Conservation (phyloP, 1,284 basidiomycete genomes). For the Cryptococcus amylolentus region DNA sequence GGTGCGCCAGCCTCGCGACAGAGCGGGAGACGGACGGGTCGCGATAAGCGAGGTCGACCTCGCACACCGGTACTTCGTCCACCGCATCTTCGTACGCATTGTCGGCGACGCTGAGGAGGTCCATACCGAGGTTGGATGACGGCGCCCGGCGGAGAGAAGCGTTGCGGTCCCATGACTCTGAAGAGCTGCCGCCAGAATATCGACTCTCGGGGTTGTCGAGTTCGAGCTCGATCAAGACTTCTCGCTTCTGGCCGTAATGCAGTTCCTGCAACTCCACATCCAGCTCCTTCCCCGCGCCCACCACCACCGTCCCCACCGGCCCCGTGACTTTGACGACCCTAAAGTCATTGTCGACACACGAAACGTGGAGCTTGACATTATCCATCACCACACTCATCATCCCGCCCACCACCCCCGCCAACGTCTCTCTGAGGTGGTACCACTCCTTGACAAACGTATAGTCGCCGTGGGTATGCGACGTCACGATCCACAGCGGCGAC, state of each 20-base stretch:
- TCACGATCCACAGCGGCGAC: slow-evolving; percentile 96
- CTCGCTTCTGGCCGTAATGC: slow-evolving; percentile 83
- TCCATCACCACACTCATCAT: slow-evolving; percentile 87
- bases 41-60: slow-evolving; percentile 87
- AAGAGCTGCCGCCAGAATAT: slow-evolving; percentile 19
- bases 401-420: slow-evolving; percentile 87
- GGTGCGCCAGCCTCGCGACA: slow-evolving; percentile 77
- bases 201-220: slow-evolving; percentile 53
- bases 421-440: slow-evolving; percentile 83
- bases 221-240: slow-evolving; percentile 91
- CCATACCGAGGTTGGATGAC: slow-evolving; percentile 52
- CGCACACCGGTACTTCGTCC: slow-evolving; percentile 88
- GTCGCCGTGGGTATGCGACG: slow-evolving; percentile 93
- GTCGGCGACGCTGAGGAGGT: slow-evolving; percentile 82
- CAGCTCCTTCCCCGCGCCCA: slow-evolving; percentile 84
- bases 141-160: slow-evolving; percentile 11
- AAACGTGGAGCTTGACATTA: slow-evolving; percentile 84
- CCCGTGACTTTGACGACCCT: slow-evolving; percentile 78
- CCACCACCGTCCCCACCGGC: slow-evolving; percentile 74
- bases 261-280: slow-evolving; percentile 93
- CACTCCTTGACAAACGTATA: slow-evolving; percentile 96
- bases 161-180: slow-evolving; percentile 5
- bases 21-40: slow-evolving; percentile 78
- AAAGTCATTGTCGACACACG: slow-evolving; percentile 63
- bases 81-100: slow-evolving; percentile 77